Evolutionary conservation across 768 basidiomycete species (phyloP).

Genomic region (Hygrophoropsis aurantiaca): DNA sequence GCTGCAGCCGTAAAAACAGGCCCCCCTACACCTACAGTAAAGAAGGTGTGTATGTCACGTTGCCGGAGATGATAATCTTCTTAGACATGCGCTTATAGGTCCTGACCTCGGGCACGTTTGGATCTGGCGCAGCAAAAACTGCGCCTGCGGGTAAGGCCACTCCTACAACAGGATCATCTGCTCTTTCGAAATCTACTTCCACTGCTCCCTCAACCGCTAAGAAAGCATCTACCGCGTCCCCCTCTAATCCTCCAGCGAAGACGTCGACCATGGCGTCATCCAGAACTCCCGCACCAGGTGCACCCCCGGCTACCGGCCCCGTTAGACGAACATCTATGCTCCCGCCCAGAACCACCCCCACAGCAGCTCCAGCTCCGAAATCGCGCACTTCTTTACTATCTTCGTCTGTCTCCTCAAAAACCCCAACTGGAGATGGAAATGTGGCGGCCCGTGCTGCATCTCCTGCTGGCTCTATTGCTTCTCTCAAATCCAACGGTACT

Average conservation of each 20-base stretch:
- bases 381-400: slow-evolving; percentile 32
- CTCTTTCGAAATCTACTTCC: slow-evolving; percentile 28
- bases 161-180: slow-evolving; percentile 27
- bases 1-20: slow-evolving; percentile 44
- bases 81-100: slow-evolving; percentile 45
- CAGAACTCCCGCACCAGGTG: slow-evolving; percentile 25
- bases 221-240: slow-evolving; percentile 26
- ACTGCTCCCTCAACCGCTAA: slow-evolving; percentile 26
- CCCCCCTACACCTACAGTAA: slow-evolving; percentile 57
- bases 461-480: slow-evolving; percentile 50
- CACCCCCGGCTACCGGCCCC: slow-evolving; percentile 24
- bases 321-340: slow-evolving; percentile 31
- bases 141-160: slow-evolving; percentile 43
- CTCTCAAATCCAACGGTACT: slow-evolving; percentile 42
- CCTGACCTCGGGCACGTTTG: slow-evolving; percentile 65
- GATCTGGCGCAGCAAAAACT: slow-evolving; percentile 51
- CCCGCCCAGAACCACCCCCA: slow-evolving; percentile 38
- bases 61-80: slow-evolving; percentile 18
- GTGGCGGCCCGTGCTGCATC: slow-evolving; percentile 47
- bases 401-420: slow-evolving; percentile 21
- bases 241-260: slow-evolving; percentile 31
- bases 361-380: slow-evolving; percentile 36
- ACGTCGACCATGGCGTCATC: slow-evolving; percentile 31
- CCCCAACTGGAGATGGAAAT: slow-evolving; percentile 19
- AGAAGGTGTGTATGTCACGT: slow-evolving; percentile 54